Percentiles rank a stretch among this genome's conserved stretches.
Evolutionary conservation across 2,329 filamentous ascomycete species (phyloP).

Genomic region (Fusarium pseudograminearum): DNA sequence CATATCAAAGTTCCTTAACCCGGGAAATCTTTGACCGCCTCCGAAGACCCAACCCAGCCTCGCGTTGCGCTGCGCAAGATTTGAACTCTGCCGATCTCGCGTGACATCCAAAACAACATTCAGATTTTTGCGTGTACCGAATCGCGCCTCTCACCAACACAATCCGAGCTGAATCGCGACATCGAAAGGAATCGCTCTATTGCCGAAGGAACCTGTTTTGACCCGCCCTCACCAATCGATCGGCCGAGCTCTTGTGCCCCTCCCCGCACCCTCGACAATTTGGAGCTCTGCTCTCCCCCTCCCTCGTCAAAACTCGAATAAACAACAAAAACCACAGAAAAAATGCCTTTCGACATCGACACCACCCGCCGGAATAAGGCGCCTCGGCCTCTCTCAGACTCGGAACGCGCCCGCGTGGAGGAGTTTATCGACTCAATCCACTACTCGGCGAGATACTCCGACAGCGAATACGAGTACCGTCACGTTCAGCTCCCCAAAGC

Average conservation of each 20-base stretch:
- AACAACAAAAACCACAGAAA: conserved; percentile 10
- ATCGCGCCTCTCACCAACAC: not conserved
- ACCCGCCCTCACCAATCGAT: conserved; percentile 39
- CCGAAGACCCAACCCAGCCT: conserved; percentile 35
- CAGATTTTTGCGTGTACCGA: not conserved
- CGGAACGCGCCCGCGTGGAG: conserved; percentile 85
- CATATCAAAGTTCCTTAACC: conserved; percentile 36
- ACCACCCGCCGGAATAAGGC: conserved; percentile 86
- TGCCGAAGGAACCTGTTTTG: conserved; percentile 23
- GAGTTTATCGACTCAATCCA: conserved; percentile 95
- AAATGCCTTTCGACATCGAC: conserved; percentile 72
- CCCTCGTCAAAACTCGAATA: conserved; percentile 15
- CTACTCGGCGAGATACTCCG: conserved; percentile 96
- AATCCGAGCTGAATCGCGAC: conserved; percentile 2
- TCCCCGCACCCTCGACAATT: conserved; percentile 37
- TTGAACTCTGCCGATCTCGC: conserved; percentile 39
- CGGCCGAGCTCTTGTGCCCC: conserved; percentile 37
- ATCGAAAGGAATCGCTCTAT: conserved; percentile 9
- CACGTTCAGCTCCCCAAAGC: conserved; percentile 98
- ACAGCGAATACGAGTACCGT: conserved; percentile 93
- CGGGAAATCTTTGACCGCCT: conserved; percentile 48
- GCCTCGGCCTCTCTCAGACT: conserved; percentile 82
- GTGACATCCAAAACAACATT: conserved; percentile 36
- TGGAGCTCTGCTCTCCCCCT: conserved; percentile 22
- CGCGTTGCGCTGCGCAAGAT: conserved; percentile 28